Conservation (phyloP, 345 rosid genomes). For the Brassica incana region DNA sequence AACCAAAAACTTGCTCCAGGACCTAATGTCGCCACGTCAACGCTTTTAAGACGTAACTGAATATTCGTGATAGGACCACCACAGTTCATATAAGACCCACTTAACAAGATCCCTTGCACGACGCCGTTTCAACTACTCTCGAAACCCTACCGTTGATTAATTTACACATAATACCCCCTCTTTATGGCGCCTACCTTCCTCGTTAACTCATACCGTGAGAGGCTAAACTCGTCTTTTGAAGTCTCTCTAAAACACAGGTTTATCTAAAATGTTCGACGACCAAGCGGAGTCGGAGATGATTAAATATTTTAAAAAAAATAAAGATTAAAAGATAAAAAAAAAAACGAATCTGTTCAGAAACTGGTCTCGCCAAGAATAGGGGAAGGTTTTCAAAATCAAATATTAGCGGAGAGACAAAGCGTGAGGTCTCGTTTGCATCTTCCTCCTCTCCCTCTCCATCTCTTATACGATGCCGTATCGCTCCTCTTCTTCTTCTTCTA, state of each 20-base stretch:
- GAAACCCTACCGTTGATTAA: conserved; percentile 21
- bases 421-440: conserved; percentile 31
- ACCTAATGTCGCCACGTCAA: conserved; percentile 32
- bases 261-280: conserved; percentile 11
- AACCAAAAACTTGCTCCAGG: conserved; percentile 6
- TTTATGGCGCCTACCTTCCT: conserved; percentile 17
- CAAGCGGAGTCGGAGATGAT: background rate
- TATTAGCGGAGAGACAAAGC: conserved; percentile 44
- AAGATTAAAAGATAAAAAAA: conserved; percentile 1
- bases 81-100: conserved; percentile 10
- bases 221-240: conserved; percentile 23
- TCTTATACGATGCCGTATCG: conserved; percentile 6
- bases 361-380: conserved; percentile 31
- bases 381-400: conserved; percentile 28
- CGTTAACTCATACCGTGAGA: background rate
- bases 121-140: conserved; percentile 18
- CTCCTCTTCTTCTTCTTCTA: background rate
- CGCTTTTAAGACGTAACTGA: conserved; percentile 23
- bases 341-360: conserved; percentile 16
- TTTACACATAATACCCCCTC: conserved; percentile 22
- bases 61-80: conserved; percentile 34
- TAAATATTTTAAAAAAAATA: background rate
- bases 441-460: conserved; percentile 12
- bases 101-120: conserved; percentile 29
- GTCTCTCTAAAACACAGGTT: conserved; percentile 2